Evolutionary conservation across 2,329 filamentous ascomycete species (phyloP), one percentile per base, ranked within the genome.

Genomic region (Phialophora expanda): DNA sequence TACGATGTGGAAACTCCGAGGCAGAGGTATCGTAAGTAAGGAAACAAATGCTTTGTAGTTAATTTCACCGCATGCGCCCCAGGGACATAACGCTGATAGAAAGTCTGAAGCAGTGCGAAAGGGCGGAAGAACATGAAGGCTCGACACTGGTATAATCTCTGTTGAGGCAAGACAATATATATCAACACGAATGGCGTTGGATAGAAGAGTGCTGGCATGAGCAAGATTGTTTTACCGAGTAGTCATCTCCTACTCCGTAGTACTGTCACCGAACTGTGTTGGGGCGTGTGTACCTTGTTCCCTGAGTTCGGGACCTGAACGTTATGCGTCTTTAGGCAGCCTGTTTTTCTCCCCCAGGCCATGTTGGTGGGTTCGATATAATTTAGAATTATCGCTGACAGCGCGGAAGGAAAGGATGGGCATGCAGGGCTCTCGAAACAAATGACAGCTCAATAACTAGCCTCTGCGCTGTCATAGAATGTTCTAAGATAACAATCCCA

Each of bases 321-420:
- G 56, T 50, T 65, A 56, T 51, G 38, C 46, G 28, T 34, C 30
- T 61, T 56, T 28, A 38, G 56, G 57, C 38, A 65, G 57, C 24
- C 9, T 38, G 41, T 50, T 20, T 26, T 56, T 20, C 28, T 44
- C 56, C 56, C 62, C 63, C 62, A 48, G 57, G 44, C 24, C n/a
- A 32, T 56, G 51, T 51, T 48, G 38, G 38, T n/a, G 14, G n/a
- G 24, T n/a, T 44, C 4, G 28, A 51, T 20, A 44, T 34, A 32
- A 32, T 24, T 60, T 55, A 46, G 57, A 28, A 56, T 48, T 51
- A 57, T 34, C 51, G 46, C 24, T 46, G 64, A 61, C 38, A 26
- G n/a, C 12, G 44, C 44, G 11, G 17, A 22, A 41, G 44, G 44
- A 56, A 56, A 65, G 61, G 48, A 55, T 55, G 24, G 51, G 48